Percentiles rank a stretch among this genome's conserved stretches.
Conservation (phyloP, 1,139 yeast species). For the Groenewaldozyma sp. region DNA sequence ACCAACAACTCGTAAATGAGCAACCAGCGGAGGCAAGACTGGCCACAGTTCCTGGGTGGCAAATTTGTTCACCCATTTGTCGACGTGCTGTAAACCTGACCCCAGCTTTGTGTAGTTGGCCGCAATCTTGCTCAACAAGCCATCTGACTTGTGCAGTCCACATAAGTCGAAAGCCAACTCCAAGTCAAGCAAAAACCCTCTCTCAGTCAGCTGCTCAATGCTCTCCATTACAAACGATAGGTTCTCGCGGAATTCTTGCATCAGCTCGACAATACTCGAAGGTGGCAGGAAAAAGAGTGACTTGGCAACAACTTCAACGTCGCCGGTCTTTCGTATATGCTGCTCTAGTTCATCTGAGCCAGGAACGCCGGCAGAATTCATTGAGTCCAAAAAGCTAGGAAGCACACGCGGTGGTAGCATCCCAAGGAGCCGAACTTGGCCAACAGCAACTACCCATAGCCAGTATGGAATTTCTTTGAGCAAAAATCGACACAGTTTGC, state of each 20-base stretch:
- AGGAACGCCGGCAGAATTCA: too few relatives aligned
- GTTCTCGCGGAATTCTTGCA: too few relatives aligned
- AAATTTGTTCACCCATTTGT: background rate
- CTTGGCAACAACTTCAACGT: too few relatives aligned
- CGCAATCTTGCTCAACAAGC: background rate
- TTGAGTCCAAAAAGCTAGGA: too few relatives aligned
- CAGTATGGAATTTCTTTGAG: slow-evolving; percentile 8
- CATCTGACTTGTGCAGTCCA: too few relatives aligned
- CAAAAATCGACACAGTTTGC: slow-evolving; percentile 12
- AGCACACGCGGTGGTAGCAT: too few relatives aligned
- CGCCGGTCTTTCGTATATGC: too few relatives aligned
- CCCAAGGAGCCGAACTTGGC: too few relatives aligned
- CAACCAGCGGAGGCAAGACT: slow-evolving; percentile 1
- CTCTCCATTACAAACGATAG: slow-evolving; percentile 4
- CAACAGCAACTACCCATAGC: too few relatives aligned
- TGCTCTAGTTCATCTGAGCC: too few relatives aligned
- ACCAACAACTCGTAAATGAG: background rate
- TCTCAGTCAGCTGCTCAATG: slow-evolving; percentile 6
- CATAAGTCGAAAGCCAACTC: background rate
- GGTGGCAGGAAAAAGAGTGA: too few relatives aligned
- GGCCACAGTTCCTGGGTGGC: background rate
- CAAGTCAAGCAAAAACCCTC: background rate
- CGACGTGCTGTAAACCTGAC: background rate
- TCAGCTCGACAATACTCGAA: too few relatives aligned
- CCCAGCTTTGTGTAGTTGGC: background rate